Base-by-base conservation (phyloP, 2,329 filamentous ascomycete genomes). In the Stachybotrys echinatus region DNA sequence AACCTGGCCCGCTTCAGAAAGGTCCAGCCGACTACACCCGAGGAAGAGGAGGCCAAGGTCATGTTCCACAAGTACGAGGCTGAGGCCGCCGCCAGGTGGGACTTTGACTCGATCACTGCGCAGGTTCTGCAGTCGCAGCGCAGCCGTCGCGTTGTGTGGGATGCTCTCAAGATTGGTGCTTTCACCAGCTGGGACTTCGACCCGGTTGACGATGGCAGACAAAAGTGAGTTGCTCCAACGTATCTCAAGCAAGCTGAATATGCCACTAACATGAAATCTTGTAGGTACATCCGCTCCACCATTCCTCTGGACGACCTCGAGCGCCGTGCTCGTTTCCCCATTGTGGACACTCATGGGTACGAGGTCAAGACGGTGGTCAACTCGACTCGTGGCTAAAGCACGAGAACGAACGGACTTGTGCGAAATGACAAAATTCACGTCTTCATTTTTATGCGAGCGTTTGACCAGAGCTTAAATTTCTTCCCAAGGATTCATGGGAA, bases 181-280 rank as follows among this genome's bases (percentile, higher is more conserved):
- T 90, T 89, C 58, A 87, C 88, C 38, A 81, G 84, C 64, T 96
- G 92, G 92, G 92, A 96, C 68, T 88, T 87, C 69, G 81, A 92
- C 70, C 90, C 90, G 0, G 71, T 77, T 3, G 83, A 88, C 56
- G 81, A 89, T 61, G 87, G 85, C 22, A 73, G 77, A 45, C 75
- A 81, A 56, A 87, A 86, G 76, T 84, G 72, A 69, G 77, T 70
- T 21, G 19, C 45, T 38, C 17, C 19, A 14, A 22, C 21, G 20
- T 23, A 21, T 12, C 19, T 48, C 23, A n/a, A n/a, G n/a, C n/a
- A n/a, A n/a, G n/a, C n/a, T n/a, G 23, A 23, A 17, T 20, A 18
- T 23, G 42, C 37, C 31, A 45, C 39, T 57, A 14, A 40, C 53
- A 31, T 57, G 56, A 47, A 50, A 23, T 23, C 3, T 53, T 58